These are phyloP conservation scores for Aspergillus novofumigatus DNA, from an alignment of 2,329 filamentous ascomycete species.

Conservation along the genomic window DNA sequence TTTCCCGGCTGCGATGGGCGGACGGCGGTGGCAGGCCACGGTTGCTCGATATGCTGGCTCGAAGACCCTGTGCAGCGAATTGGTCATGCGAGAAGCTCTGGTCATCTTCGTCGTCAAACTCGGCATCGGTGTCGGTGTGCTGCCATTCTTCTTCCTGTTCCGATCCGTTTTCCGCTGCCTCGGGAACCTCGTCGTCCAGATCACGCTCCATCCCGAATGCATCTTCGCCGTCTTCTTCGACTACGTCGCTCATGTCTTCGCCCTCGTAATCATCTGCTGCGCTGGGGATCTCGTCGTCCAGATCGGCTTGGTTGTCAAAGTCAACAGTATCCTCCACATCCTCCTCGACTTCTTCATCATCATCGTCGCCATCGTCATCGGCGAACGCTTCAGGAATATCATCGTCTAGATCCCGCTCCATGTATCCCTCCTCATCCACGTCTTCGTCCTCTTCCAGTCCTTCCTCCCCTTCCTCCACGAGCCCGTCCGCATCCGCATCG, in stretches of 20 bases:
- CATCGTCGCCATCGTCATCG: slow-evolving; percentile 42
- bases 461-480: slow-evolving; percentile 42
- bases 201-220: slow-evolving; percentile 60
- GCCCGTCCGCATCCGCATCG: slow-evolving; percentile 37
- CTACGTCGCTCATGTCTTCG: slow-evolving; percentile 46
- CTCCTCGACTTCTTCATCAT: slow-evolving; percentile 36
- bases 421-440: slow-evolving; percentile 46
- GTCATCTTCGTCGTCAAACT: slow-evolving; percentile 46
- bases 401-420: slow-evolving; percentile 65
- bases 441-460: slow-evolving; percentile 51
- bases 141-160: slow-evolving; percentile 62
- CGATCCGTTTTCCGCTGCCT: slow-evolving; percentile 43
- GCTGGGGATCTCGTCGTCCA: slow-evolving; percentile 60
- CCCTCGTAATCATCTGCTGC: slow-evolving; percentile 41
- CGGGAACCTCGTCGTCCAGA: slow-evolving; percentile 67
- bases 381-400: slow-evolving; percentile 64
- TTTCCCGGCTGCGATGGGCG: slow-evolving; percentile 26
- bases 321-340: slow-evolving; percentile 41
- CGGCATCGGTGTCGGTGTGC: slow-evolving; percentile 71
- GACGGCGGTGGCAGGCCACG: slow-evolving; percentile 28
- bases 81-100: slow-evolving; percentile 24
- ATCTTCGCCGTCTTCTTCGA: slow-evolving; percentile 28
- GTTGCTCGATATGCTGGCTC: slow-evolving; percentile 33
- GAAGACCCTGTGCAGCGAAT: slow-evolving; percentile 24
- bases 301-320: slow-evolving; percentile 42